Conservation (phyloP, 1,284 basidiomycete genomes). For the Phylloporus sp. region DNA sequence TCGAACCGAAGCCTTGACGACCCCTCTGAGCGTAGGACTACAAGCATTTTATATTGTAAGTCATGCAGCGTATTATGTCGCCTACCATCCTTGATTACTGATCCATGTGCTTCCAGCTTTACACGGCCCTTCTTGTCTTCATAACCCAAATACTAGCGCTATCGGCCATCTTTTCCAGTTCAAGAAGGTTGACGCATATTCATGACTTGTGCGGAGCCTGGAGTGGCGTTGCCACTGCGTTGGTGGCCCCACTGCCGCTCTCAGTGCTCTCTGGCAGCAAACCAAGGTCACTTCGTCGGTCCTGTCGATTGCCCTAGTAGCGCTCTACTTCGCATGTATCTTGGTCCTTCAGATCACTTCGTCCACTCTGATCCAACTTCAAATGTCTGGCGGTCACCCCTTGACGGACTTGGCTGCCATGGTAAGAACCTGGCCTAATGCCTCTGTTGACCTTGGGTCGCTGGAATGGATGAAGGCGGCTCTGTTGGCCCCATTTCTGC, state of each 20-base stretch:
- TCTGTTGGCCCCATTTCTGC: not conserved
- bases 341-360: constrained; percentile 1
- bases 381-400: not conserved
- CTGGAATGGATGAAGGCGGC: not conserved
- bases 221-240: not conserved
- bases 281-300: constrained; percentile 6
- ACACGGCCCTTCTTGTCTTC: constrained; percentile 1
- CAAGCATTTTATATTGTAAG: constrained; percentile 7
- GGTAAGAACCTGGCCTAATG: not conserved
- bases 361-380: not conserved
- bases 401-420: not conserved
- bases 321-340: constrained; percentile 1
- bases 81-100: not conserved
- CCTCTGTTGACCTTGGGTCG: not conserved
- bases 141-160: constrained; percentile 1
- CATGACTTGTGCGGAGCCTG: constrained; percentile 1
- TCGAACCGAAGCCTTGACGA: not conserved
- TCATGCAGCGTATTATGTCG: not conserved
- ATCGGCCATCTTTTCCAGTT: not conserved
- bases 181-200: not conserved
- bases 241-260: too few species aligned
- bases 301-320: not conserved
- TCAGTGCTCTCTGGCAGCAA: constrained; percentile 6
- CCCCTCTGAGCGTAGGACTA: not conserved
- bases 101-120: not conserved